Evolutionary conservation across 768 basidiomycete genomes (phyloP), one percentile per base, ranked within the genome.

Genomic region (Mycena vulgaris): DNA sequence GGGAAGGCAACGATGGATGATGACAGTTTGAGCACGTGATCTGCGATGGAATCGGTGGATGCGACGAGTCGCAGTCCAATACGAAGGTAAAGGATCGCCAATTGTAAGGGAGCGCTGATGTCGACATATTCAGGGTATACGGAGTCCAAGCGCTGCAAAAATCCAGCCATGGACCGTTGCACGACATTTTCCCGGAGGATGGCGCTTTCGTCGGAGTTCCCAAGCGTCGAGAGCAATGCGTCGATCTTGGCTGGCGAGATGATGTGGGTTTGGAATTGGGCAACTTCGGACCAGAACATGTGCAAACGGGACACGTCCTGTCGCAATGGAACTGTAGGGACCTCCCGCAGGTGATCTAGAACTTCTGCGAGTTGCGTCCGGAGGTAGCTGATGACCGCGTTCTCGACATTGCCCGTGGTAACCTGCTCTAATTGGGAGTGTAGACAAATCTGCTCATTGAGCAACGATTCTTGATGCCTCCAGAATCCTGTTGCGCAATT

Each of bases 131-230:
- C 90, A 0, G 84, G 77, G 78, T 97, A 98, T 27, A 87, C 87
- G 2, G 83, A 80, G 55, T 88, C 85, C 64, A 98, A 80, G 13
- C 97, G 89, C 56, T 90, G 93, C 40, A 86, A 81, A 76, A 99
- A 97, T 9, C 93, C 92, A 2, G 87, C 82, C 52, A 97, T 88
- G 4, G 95, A 93, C 48, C 92, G 89, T 77, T 98, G 96, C 30
- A 94, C 77, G 45, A 94, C 90, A 49, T 86, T 81, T 80, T 96
- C 95, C 23, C 90, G 89, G 40, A 84, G 78, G 7, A 74, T 48
- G 23, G 87, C 86, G 64, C 82, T 79, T 6, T 77, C 48, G 9
- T 86, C 82, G 23, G 80, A 76, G 8, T 75, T 72, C 59, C 79
- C 72, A n/a, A 90, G 78, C 16, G 78, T 75, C 25, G 64, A 58